A percentile compares a stretch with the other conserved stretches of the same genome.
phyloP scores from a whole-genome alignment of 2,329 filamentous ascomycete genomes.

The Xylaria sp. region DNA sequence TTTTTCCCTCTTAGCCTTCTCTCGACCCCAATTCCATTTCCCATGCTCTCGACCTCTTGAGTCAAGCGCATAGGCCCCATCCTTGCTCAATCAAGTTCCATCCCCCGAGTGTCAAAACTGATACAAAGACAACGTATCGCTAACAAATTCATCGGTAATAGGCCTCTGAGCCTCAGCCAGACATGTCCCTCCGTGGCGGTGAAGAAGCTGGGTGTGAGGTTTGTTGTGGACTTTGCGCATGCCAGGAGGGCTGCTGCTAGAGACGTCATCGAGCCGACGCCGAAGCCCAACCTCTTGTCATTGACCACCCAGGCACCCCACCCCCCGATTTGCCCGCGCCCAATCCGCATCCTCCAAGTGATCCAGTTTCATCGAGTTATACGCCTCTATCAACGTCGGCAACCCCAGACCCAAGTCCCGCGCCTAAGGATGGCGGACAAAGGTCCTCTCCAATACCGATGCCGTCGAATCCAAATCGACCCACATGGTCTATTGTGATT shows the following conservation, averaged over 20 bases:
- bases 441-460: background rate
- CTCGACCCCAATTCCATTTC: background rate
- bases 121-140: slow-evolving; percentile 7
- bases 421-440: background rate
- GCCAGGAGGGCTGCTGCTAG: slow-evolving; percentile 59
- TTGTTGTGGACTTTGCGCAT: slow-evolving; percentile 60
- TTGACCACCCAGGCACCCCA: background rate
- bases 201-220: slow-evolving; percentile 60
- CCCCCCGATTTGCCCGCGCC: background rate
- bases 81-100: background rate
- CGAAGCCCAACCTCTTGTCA: background rate
- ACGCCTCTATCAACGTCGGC: background rate
- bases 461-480: background rate
- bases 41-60: background rate
- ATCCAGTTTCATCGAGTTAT: background rate
- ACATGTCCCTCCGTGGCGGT: slow-evolving; percentile 58
- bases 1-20: background rate
- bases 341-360: background rate
- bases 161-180: slow-evolving; percentile 56
- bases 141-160: slow-evolving; percentile 37
- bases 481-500: too few relatives aligned
- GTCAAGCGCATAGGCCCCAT: background rate
- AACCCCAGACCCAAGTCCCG: background rate
- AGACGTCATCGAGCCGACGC: slow-evolving; percentile 1
- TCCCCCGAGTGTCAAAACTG: background rate